phyloP scores from a whole-genome alignment of 2,329 filamentous ascomycete species.

The Diaporthe nobilis region DNA sequence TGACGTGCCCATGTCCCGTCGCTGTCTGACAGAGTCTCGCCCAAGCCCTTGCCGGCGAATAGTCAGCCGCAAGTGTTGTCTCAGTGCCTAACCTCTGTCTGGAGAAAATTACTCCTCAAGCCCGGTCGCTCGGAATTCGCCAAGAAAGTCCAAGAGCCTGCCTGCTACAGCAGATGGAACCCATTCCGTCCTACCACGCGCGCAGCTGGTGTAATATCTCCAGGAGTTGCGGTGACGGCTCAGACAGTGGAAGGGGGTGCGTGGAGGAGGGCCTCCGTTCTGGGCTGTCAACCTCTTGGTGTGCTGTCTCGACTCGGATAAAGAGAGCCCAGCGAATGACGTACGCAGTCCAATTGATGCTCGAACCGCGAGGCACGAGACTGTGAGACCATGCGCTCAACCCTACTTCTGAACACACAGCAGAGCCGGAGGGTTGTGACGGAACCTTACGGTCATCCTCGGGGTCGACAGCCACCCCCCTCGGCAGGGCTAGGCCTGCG shows the following conservation, averaged over 20 bases:
- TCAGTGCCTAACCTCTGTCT: slow-evolving; percentile 11
- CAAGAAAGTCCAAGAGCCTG: background rate
- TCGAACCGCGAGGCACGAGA: slow-evolving; percentile 23
- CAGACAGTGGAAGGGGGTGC: background rate
- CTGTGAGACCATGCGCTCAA: slow-evolving; percentile 37
- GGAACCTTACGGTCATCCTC: background rate
- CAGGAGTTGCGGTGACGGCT: slow-evolving; percentile 34
- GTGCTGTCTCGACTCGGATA: background rate
- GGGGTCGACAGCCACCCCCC: slow-evolving; percentile 27
- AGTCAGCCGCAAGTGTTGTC: slow-evolving; percentile 13
- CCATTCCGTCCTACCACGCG: background rate
- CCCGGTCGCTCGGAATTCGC: background rate
- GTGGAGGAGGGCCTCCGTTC: slow-evolving; percentile 4
- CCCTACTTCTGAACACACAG: slow-evolving; percentile 14
- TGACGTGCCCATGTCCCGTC: background rate
- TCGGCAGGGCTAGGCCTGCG: slow-evolving; percentile 8
- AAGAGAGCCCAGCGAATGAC: slow-evolving; percentile 11
- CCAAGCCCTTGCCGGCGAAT: slow-evolving; percentile 2
- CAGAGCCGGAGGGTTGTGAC: background rate
- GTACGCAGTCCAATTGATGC: background rate
- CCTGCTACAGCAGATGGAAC: background rate
- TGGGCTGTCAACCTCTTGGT: background rate
- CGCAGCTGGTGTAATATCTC: background rate
- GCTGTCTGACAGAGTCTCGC: background rate
- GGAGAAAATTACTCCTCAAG: background rate